phyloP scores from a whole-genome alignment of 305 asterid genomes.

The Nicotiana rustica region DNA sequence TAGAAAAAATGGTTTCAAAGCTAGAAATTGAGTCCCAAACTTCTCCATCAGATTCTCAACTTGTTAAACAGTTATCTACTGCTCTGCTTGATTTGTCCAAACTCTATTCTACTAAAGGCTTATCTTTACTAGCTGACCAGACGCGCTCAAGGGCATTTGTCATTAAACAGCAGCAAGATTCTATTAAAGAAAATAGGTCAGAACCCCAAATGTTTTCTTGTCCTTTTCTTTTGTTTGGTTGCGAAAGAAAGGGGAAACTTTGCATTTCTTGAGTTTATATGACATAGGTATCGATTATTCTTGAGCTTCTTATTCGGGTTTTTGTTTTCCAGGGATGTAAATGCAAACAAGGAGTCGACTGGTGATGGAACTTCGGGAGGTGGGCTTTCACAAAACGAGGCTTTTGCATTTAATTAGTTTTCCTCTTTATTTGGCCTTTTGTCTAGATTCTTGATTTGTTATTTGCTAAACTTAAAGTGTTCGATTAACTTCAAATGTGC shows the following conservation, averaged over 20 bases:
- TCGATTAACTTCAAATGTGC: constrained; percentile 14
- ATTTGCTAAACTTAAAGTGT: constrained; percentile 5
- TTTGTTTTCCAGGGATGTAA: constrained; percentile 45
- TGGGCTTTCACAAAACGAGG: constrained; percentile 42
- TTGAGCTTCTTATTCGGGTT: neutral
- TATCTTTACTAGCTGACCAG: constrained; percentile 71
- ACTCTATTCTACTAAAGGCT: constrained; percentile 63
- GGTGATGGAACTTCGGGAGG: constrained; percentile 38
- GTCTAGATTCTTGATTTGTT: neutral
- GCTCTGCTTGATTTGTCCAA: constrained; percentile 72
- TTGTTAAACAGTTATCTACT: constrained; percentile 43
- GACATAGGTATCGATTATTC: neutral
- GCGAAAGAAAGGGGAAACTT: neutral
- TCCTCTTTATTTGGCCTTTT: neutral
- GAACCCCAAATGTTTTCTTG: neutral
- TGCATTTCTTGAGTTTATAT: neutral
- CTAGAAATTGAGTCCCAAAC: constrained; percentile 53
- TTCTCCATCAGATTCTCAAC: constrained; percentile 3
- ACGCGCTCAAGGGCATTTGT: constrained; percentile 63
- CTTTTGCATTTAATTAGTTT: constrained; percentile 32
- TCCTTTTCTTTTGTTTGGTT: constrained; percentile 1
- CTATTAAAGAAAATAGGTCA: constrained; percentile 45
- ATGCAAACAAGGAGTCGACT: constrained; percentile 36
- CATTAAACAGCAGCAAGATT: constrained; percentile 47
- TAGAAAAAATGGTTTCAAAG: constrained; percentile 63